Evolutionary conservation across 2,329 filamentous ascomycete species (phyloP).

Genomic region (Phialophora expanda): DNA sequence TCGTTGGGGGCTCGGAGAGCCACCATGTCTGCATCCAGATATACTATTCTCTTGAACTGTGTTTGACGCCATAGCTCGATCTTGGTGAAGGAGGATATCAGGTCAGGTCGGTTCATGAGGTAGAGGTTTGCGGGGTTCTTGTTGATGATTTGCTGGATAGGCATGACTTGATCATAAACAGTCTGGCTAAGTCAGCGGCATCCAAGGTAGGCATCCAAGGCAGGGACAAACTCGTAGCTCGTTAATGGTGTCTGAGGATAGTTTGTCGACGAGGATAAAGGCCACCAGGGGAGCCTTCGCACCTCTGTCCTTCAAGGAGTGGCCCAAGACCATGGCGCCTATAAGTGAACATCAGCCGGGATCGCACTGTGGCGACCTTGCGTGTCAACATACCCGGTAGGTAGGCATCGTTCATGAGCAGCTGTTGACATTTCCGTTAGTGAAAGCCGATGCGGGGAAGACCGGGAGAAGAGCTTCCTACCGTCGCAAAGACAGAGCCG

Average conservation of each 20-base stretch:
- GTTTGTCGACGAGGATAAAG: slow-evolving; percentile 78
- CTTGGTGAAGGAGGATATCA: slow-evolving; percentile 94
- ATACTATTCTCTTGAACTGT: slow-evolving; percentile 90
- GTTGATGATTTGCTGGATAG: slow-evolving; percentile 80
- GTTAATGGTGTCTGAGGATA: slow-evolving; percentile 74
- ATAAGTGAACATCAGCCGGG: slow-evolving; percentile 31
- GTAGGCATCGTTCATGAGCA: slow-evolving; percentile 90
- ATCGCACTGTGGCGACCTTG: neutral
- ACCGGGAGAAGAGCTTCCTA: slow-evolving; percentile 28
- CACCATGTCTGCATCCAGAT: slow-evolving; percentile 93
- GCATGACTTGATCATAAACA: slow-evolving; percentile 86
- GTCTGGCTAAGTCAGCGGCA: slow-evolving; percentile 57
- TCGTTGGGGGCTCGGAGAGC: slow-evolving; percentile 89
- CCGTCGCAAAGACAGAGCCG: slow-evolving; percentile 41
- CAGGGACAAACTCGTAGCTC: slow-evolving; percentile 71
- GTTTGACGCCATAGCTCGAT: slow-evolving; percentile 90
- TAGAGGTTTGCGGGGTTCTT: slow-evolving; percentile 78
- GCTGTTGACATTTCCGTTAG: slow-evolving; percentile 58
- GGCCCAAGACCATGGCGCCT: slow-evolving; percentile 92
- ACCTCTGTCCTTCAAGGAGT: slow-evolving; percentile 90
- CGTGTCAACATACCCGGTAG: slow-evolving; percentile 72
- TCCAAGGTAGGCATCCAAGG: slow-evolving; percentile 2
- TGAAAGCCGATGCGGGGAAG: slow-evolving; percentile 29
- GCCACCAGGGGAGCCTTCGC: slow-evolving; percentile 84
- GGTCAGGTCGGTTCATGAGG: slow-evolving; percentile 88